A percentile compares a stretch with the other conserved stretches of the same genome.
Conservation (phyloP, 192 early-diverging fungal genomes). For the Coemansia sp. region DNA sequence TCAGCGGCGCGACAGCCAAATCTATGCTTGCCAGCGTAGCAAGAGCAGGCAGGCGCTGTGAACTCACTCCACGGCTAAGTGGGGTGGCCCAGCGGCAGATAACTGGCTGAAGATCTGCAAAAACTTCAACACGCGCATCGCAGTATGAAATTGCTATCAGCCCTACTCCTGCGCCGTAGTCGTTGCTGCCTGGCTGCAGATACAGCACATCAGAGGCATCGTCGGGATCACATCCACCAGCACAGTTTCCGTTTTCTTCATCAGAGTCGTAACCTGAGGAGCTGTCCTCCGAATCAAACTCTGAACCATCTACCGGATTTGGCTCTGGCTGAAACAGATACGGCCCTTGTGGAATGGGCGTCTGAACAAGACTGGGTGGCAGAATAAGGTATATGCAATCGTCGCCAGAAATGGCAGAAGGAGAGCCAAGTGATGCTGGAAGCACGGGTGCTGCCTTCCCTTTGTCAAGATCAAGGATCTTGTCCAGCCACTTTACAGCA, state of each 20-base stretch:
- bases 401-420: constrained; percentile 2
- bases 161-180: constrained; percentile 34
- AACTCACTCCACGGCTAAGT: constrained; percentile 1
- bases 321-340: constrained; percentile 56
- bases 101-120: constrained; percentile 60
- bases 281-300: constrained; percentile 23
- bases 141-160: constrained; percentile 61
- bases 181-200: constrained; percentile 37
- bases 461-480: constrained; percentile 22
- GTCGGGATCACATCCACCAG: constrained; percentile 25
- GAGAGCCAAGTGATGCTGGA: background rate
- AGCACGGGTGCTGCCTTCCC: background rate
- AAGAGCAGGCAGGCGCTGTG: constrained; percentile 51
- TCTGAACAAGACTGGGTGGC: constrained; percentile 14
- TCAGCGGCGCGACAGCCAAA: constrained; percentile 36
- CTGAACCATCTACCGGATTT: constrained; percentile 12
- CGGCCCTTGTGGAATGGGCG: constrained; percentile 41
- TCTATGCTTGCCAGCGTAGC: constrained; percentile 59
- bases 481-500: constrained; percentile 28
- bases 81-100: constrained; percentile 42
- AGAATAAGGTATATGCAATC: constrained; percentile 32
- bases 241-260: background rate
- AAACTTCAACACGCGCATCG: constrained; percentile 64
- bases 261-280: constrained; percentile 5
- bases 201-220: constrained; percentile 46